Conservation (phyloP, 2,329 filamentous ascomycete genomes). For the Hypoxylon sp. region DNA sequence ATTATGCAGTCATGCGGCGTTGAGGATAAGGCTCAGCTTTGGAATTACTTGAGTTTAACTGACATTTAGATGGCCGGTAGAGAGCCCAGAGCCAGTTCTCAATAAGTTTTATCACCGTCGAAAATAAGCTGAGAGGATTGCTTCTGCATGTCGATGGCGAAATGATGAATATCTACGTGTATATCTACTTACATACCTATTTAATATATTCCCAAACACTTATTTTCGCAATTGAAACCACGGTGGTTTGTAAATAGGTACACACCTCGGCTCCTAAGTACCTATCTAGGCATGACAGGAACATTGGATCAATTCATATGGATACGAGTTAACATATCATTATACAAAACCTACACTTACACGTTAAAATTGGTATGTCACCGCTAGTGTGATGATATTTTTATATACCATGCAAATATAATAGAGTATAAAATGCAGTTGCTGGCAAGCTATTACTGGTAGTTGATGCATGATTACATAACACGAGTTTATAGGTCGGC, state of each 20-base stretch:
- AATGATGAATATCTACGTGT: neutral
- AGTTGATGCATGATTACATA: conserved; percentile 18
- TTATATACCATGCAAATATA: conserved; percentile 4
- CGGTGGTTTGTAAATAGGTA: neutral
- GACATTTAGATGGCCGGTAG: conserved; percentile 10
- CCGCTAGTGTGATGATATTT: conserved; percentile 9
- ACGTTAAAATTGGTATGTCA: conserved; percentile 13
- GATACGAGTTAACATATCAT: neutral
- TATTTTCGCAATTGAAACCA: conserved; percentile 1
- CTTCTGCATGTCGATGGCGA: conserved; percentile 9
- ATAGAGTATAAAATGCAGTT: conserved; percentile 16
- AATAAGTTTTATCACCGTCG: conserved; percentile 13
- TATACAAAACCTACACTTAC: too few species aligned
- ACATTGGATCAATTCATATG: neutral
- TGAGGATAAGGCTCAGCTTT: conserved; percentile 16
- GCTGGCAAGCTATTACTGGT: conserved; percentile 17
- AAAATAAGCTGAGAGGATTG: conserved; percentile 14
- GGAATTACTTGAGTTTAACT: conserved; percentile 6
- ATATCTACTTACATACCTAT: neutral
- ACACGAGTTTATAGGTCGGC: conserved; percentile 17
- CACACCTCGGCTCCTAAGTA: neutral
- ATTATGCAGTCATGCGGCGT: conserved; percentile 29
- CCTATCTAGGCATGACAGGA: neutral
- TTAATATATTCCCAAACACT: neutral
- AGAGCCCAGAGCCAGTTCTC: conserved; percentile 7